Base-by-base conservation (phyloP, 306 rosid species). In the Cucurbita maxima region DNA sequence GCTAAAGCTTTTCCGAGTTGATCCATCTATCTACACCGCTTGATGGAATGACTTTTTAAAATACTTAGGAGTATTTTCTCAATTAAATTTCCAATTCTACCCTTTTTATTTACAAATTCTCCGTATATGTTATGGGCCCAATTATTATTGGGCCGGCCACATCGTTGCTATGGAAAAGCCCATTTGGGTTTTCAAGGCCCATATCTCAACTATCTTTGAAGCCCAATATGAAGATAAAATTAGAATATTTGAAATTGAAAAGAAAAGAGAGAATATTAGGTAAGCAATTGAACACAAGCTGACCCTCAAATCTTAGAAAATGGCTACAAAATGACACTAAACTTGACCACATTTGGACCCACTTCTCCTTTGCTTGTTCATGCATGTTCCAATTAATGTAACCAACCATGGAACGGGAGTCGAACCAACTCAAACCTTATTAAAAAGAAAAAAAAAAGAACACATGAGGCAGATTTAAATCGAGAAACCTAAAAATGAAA, bases 301-400 rank as follows among this genome's bases (percentile, higher is more conserved):
- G 58, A 50, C 56, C 59, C 74, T 51, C 59, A 70, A 70, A 70
- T 51, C 55, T 51, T 20, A 14, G 4, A 68, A 44, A 45, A 47
- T 47, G 19, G 0, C 10, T 40, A 70, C 56, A 70, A 70, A 50
- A 70, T 70, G 74, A 70, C 74, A 70, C 74, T 0, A 51, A 70
- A 68, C 58, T 20, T 70, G 51, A 70, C 74, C 74, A 66, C 14
- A 20, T 10, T 44, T 10, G 72, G 55, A 66, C 72, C 74, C 74
- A 70, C 59, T 51, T 70, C 70, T 60, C 60, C n/a, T n/a, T 78
- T 82, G 80, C 80, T 81, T 78, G 75, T 85, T 89, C 91, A 88
- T 86, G 89, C 85, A 92, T 81, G 78, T 82, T 84, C 74, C 78
- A 80, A 89, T 78, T 78, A 63, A 79, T 72, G 56, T 80, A 73